phyloP scores from a whole-genome alignment of 169 alveolate genomes.

The Besnoitia besnoiti region DNA sequence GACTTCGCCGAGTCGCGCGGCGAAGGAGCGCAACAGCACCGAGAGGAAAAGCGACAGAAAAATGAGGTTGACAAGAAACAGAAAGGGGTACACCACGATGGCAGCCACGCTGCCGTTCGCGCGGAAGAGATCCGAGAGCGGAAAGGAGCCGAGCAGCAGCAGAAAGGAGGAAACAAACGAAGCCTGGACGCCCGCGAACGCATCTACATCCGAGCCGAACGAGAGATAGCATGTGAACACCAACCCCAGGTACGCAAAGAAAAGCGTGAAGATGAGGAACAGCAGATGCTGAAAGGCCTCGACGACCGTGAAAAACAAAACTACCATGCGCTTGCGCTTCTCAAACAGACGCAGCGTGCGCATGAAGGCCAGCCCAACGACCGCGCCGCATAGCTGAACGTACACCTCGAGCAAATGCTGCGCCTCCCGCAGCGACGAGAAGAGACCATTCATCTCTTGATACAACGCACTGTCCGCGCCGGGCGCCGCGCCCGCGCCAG shows the following conservation, averaged over 20 bases:
- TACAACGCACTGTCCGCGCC: not conserved
- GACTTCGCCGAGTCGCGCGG: conserved; percentile 47
- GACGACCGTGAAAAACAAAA: conserved; percentile 48
- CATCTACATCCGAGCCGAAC: conserved; percentile 37
- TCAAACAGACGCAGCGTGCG: conserved; percentile 49
- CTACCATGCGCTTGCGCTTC: conserved; percentile 45
- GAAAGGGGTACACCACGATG: conserved; percentile 37
- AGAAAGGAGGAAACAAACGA: conserved; percentile 40
- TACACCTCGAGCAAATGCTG: conserved; percentile 30
- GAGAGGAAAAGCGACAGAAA: conserved; percentile 45
- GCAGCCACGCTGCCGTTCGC: conserved; percentile 47
- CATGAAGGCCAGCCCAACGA: conserved; percentile 33
- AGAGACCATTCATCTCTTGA: not conserved
- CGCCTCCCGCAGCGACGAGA: not conserved
- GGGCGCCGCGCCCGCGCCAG: not conserved
- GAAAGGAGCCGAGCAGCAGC: conserved; percentile 49
- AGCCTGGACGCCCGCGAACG: conserved; percentile 31
- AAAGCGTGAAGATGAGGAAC: conserved; percentile 8
- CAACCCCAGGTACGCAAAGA: conserved; percentile 39
- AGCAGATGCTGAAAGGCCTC: conserved; percentile 48
- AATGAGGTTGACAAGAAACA: conserved; percentile 46
- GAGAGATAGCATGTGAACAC: conserved; percentile 44
- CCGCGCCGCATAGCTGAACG: conserved; percentile 39
- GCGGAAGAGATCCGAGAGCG: conserved; percentile 41
- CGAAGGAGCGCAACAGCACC: conserved; percentile 59